Conservation (phyloP, 805 yeast species). For the Torulaspora quercuum region DNA sequence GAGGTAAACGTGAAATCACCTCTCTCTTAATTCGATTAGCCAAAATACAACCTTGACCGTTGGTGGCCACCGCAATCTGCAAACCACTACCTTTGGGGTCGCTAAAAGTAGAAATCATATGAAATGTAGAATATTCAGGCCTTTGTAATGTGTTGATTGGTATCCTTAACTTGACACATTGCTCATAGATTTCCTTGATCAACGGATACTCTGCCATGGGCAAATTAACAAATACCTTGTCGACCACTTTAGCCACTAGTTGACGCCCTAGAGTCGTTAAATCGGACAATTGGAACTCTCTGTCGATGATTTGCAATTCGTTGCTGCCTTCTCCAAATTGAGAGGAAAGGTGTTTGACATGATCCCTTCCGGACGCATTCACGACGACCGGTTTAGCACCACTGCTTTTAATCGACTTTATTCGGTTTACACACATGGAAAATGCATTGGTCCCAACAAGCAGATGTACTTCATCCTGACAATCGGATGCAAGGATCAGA, state of each 20-base stretch:
- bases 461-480: conserved; percentile 52
- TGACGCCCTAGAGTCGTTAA: conserved; percentile 57
- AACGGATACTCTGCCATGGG: conserved; percentile 31
- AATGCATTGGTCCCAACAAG: conserved; percentile 48
- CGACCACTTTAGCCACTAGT: conserved; percentile 63
- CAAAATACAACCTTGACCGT: conserved; percentile 84
- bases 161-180: conserved; percentile 61
- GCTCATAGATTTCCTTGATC: conserved; percentile 43
- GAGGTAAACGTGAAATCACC: conserved; percentile 59
- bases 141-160: conserved; percentile 80
- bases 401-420: conserved; percentile 45
- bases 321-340: conserved; percentile 27
- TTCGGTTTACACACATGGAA: conserved; percentile 37
- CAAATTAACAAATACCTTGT: conserved; percentile 66
- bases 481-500: conserved; percentile 43
- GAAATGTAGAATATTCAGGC: conserved; percentile 69
- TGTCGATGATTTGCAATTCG: conserved; percentile 32
- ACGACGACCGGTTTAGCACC: conserved; percentile 58
- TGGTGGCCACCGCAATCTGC: conserved; percentile 79
- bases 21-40: conserved; percentile 80
- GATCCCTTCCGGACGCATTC: conserved; percentile 28
- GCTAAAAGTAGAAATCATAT: conserved; percentile 64
- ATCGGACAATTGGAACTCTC: conserved; percentile 42
- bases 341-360: conserved; percentile 24
- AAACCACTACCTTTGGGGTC: conserved; percentile 58